These are phyloP conservation scores for Trichoderma reesei DNA, from an alignment of 495 filamentous ascomycete species.

Conservation along the genomic window DNA sequence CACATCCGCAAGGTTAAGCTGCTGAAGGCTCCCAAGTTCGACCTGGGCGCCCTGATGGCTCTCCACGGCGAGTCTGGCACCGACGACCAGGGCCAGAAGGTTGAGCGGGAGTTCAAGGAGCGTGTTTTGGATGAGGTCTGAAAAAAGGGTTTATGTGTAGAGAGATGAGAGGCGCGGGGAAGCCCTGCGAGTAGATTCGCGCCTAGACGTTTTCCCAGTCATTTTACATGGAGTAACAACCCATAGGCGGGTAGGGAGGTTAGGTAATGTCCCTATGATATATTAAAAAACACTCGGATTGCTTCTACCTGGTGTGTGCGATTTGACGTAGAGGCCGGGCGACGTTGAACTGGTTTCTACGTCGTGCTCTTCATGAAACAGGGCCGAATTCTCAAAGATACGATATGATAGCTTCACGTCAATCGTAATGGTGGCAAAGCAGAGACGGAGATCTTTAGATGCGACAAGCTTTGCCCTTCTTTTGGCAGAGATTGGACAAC, in stretches of 20 bases:
- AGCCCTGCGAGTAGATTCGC: conserved; percentile 8
- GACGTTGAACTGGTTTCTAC: background rate
- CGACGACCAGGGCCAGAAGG: conserved; percentile 96
- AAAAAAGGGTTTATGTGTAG: background rate
- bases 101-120: conserved; percentile 99
- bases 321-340: background rate
- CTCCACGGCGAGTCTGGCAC: conserved; percentile 94
- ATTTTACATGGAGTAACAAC: conserved; percentile 9
- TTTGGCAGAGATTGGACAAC: too few species aligned
- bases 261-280: conserved; percentile 9
- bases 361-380: too few species aligned
- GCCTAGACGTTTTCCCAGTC: conserved; percentile 2
- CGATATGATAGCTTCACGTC: background rate
- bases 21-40: conserved; percentile 95
- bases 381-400: background rate
- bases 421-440: too few species aligned
- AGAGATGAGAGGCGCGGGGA: background rate
- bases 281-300: conserved; percentile 5
- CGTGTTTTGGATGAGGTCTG: conserved; percentile 85
- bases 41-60: conserved; percentile 87
- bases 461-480: too few species aligned
- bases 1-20: conserved; percentile 99
- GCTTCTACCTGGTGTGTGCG: background rate
- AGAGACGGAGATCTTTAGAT: too few species aligned
- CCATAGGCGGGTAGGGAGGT: conserved; percentile 9